Evolutionary conservation across 2,329 filamentous ascomycete genomes (phyloP), one percentile per base, ranked within the genome.

Genomic region (Gaeumannomyces tritici): DNA sequence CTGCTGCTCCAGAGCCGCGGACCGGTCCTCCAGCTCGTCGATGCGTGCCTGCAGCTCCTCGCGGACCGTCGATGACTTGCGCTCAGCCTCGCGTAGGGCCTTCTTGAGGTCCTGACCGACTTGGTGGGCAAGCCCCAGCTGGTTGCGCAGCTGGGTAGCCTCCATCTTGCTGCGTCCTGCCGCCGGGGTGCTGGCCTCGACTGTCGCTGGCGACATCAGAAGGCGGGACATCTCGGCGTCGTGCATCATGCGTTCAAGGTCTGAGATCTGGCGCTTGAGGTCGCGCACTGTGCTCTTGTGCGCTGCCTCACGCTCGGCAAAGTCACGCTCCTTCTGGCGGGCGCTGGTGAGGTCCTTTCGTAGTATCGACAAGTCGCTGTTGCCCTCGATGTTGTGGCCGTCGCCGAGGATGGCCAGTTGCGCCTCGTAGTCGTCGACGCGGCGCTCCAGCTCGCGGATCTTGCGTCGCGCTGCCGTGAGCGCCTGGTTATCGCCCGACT

Each of bases 231-330:
- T 79, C 57, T 86, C 81, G 7, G 83, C 79, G 63, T 91, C 85
- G 66, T 89, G 86, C 5, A 88, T 77, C 63, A 88, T 83, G 55
- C 82, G 82, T 70, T 91, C 88, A 21, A 91, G 79, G 47, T 89
- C 84, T 2, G 81, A 77, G 59, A 91, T 81, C 63, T 87, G 83
- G 59, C 82, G 80, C 71, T 88, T 89, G 63, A 89, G 81, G 26
- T 78, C 76, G 64, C 87, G 86, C 63, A 88, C 78, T 1, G 78
- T 75, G 33, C 88, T 83, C 67, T 86, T 88, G 66, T 88, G 83
- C 8, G 82, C 73, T 12, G 80, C 76, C 69, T 90, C 89, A n/a
- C 85, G 84, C 67, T 89, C 83, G 33, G 88, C 73, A 61, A 86
- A 80, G 24, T 85, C 81, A 21, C 83, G 80, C 67, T 91, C 88